These are phyloP conservation scores for Caryocar brasiliense DNA, from an alignment of 441 rosid species.

Conservation along the genomic window DNA sequence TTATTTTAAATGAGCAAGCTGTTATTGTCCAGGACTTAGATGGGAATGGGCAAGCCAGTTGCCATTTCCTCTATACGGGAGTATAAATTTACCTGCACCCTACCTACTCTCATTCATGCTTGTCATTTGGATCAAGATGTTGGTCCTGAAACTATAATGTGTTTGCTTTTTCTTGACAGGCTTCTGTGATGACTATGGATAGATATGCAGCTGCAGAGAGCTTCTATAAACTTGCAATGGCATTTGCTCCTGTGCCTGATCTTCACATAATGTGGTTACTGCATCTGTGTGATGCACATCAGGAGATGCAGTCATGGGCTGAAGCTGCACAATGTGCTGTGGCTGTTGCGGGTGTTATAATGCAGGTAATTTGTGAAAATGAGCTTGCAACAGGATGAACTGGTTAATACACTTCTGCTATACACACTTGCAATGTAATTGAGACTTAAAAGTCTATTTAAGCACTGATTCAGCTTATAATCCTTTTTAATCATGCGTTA, in stretches of 20 bases:
- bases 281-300: slow-evolving; percentile 98
- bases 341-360: slow-evolving; percentile 97
- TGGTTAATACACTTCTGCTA: neutral
- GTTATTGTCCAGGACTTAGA: too few species aligned
- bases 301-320: slow-evolving; percentile 99
- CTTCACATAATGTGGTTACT: slow-evolving; percentile 99
- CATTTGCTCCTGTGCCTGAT: slow-evolving; percentile 98
- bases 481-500: too few species aligned
- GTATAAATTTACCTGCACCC: neutral
- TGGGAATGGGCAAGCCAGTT: neutral
- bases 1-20: too few species aligned
- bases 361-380: slow-evolving; percentile 59
- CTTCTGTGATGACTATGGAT: slow-evolving; percentile 75
- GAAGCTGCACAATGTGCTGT: slow-evolving; percentile 99
- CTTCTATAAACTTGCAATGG: slow-evolving; percentile 95
- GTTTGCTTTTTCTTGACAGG: slow-evolving; percentile 35
- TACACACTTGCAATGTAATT: neutral
- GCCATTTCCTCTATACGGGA: neutral
- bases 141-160: slow-evolving; percentile 8
- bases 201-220: slow-evolving; percentile 98
- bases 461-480: too few species aligned
- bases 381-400: slow-evolving; percentile 1
- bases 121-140: neutral
- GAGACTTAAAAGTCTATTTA: neutral
- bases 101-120: neutral